These are phyloP conservation scores for Westerdykella aurantiaca DNA, from an alignment of 2,329 filamentous ascomycete genomes.

Conservation along the genomic window DNA sequence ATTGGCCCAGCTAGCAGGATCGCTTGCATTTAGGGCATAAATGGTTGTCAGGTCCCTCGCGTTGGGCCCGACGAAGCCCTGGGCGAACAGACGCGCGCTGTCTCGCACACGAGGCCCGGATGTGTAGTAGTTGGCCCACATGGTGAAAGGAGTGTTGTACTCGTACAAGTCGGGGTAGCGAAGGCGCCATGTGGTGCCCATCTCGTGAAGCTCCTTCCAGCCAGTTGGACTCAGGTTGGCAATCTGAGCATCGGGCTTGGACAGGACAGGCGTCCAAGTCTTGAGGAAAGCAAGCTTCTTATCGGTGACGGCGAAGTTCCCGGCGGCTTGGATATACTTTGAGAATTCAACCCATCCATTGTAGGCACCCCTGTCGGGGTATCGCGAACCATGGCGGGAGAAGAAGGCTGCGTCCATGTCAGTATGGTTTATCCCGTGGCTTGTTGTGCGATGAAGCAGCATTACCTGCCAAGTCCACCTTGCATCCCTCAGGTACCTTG, in stretches of 20 bases:
- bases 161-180: constrained; percentile 47
- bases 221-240: constrained; percentile 56
- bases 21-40: constrained; percentile 53
- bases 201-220: constrained; percentile 55
- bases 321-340: constrained; percentile 47
- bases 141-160: constrained; percentile 48
- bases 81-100: constrained; percentile 56
- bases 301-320: constrained; percentile 49
- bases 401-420: constrained; percentile 43
- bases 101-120: constrained; percentile 52
- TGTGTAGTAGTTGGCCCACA: constrained; percentile 61
- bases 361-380: constrained; percentile 57
- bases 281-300: constrained; percentile 51
- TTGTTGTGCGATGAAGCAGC: too few species aligned
- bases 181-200: constrained; percentile 47
- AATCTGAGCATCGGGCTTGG: constrained; percentile 51
- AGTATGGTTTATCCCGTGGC: too few species aligned
- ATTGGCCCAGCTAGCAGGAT: constrained; percentile 54
- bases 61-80: constrained; percentile 55
- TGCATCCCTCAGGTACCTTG: constrained; percentile 51
- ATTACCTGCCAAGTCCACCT: constrained; percentile 49
- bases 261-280: constrained; percentile 54
- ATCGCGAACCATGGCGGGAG: constrained; percentile 58
- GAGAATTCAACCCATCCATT: constrained; percentile 46
- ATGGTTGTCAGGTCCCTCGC: constrained; percentile 51